These are phyloP conservation scores for Sergeia podlipaevii DNA, from an alignment of 208 protist genomes.

Conservation along the genomic window DNA sequence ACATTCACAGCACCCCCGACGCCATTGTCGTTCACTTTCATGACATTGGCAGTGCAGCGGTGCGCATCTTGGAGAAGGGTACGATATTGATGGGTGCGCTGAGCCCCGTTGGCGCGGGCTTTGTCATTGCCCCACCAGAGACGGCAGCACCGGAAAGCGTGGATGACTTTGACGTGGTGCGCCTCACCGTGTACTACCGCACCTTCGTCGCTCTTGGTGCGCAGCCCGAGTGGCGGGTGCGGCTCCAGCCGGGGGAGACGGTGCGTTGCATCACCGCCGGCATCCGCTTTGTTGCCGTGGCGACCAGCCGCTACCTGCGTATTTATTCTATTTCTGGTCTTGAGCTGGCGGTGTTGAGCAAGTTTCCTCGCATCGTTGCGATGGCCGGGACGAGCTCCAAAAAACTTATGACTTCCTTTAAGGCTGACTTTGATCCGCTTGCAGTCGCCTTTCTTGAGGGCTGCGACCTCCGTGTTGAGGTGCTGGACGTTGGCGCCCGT, in stretches of 20 bases:
- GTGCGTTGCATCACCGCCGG: constrained; percentile 76
- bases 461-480: constrained; percentile 48
- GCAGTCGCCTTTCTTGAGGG: constrained; percentile 51
- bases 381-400: constrained; percentile 75
- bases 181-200: constrained; percentile 66
- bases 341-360: constrained; percentile 76
- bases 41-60: constrained; percentile 64
- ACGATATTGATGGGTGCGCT: constrained; percentile 71
- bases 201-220: constrained; percentile 73
- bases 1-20: constrained; percentile 57
- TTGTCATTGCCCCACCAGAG: constrained; percentile 30
- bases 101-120: constrained; percentile 69
- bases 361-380: constrained; percentile 71
- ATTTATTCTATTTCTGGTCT: constrained; percentile 81
- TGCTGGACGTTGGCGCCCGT: constrained; percentile 69
- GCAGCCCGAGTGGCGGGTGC: constrained; percentile 76
- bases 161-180: constrained; percentile 17
- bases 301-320: constrained; percentile 74
- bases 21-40: constrained; percentile 79
- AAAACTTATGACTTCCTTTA: constrained; percentile 51
- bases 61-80: constrained; percentile 55
- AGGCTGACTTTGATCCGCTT: constrained; percentile 72
- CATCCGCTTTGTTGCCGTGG: constrained; percentile 67
- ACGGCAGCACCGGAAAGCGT: not conserved
- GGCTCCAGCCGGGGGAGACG: constrained; percentile 60